phyloP scores from a whole-genome alignment of 2,329 filamentous ascomycete species.

The Xylariaceae sp. region DNA sequence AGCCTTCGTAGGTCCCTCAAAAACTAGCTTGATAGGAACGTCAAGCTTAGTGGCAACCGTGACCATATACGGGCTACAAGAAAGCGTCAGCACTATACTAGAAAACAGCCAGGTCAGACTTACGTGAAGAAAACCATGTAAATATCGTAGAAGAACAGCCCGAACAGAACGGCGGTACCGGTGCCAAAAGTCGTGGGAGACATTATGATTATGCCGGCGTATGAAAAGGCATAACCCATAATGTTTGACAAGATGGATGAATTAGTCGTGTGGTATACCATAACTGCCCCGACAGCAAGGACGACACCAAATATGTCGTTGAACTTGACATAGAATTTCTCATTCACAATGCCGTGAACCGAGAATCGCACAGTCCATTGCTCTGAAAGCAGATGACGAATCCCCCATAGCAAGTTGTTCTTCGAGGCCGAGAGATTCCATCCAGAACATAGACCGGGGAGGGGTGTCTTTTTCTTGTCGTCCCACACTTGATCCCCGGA shows the following conservation, averaged over 20 bases:
- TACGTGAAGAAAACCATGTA: conserved; percentile 86
- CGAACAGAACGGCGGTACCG: conserved; percentile 74
- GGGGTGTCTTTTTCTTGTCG: conserved; percentile 40
- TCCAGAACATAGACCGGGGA: conserved; percentile 43
- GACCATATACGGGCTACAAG: conserved; percentile 72
- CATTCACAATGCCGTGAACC: conserved; percentile 54
- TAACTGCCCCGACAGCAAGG: conserved; percentile 55
- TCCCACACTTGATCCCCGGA: conserved; percentile 33
- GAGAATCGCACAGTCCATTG: conserved; percentile 54
- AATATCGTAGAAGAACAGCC: conserved; percentile 93
- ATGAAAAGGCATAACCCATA: conserved; percentile 85
- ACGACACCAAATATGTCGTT: conserved; percentile 60
- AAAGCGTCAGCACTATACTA: conserved; percentile 22
- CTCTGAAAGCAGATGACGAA: conserved; percentile 53
- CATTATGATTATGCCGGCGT: conserved; percentile 78
- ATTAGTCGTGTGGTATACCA: conserved; percentile 68
- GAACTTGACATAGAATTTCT: conserved; percentile 56
- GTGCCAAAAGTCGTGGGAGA: conserved; percentile 88
- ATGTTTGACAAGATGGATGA: conserved; percentile 73
- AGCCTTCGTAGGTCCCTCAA: conserved; percentile 65
- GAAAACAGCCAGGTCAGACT: conserved; percentile 36
- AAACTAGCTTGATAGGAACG: conserved; percentile 89
- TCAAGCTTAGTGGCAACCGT: conserved; percentile 88
- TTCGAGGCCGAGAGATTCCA: conserved; percentile 31
- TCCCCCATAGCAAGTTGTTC: conserved; percentile 48